Conservation (phyloP, 2,329 filamentous ascomycete genomes). For the Dothideomycetes sp. region DNA sequence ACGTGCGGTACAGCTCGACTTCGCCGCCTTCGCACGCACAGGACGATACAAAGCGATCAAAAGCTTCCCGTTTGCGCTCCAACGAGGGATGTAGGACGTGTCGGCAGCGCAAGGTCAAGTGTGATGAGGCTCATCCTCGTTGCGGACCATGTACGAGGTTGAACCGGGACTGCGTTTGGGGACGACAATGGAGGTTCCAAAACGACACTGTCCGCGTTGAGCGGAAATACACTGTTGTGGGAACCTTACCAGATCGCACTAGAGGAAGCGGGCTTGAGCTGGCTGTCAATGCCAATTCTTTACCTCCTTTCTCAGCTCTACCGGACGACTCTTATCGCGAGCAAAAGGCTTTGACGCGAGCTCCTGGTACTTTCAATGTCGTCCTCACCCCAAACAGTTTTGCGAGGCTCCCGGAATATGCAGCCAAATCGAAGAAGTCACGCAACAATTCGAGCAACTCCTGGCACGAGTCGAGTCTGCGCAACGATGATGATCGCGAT, state of each 20-base stretch:
- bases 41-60: too few species aligned
- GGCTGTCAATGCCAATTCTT: constrained; percentile 24
- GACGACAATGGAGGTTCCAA: constrained; percentile 9
- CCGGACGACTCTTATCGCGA: constrained; percentile 48
- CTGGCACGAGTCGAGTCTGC: neutral
- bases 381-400: constrained; percentile 46
- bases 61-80: too few species aligned
- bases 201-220: constrained; percentile 5
- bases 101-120: too few species aligned
- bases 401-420: constrained; percentile 39
- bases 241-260: neutral
- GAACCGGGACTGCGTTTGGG: constrained; percentile 8
- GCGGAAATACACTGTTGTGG: constrained; percentile 8
- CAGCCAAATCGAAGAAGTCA: constrained; percentile 7
- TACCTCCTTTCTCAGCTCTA: constrained; percentile 40
- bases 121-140: constrained; percentile 8
- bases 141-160: constrained; percentile 9
- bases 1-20: too few species aligned
- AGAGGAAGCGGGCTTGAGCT: too few species aligned
- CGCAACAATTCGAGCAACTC: neutral
- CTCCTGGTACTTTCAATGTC: constrained; percentile 45
- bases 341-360: constrained; percentile 39
- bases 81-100: too few species aligned
- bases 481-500: neutral
- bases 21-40: too few species aligned